Conservation (phyloP, 495 filamentous ascomycete genomes). For the Pyronema omphalodes region DNA sequence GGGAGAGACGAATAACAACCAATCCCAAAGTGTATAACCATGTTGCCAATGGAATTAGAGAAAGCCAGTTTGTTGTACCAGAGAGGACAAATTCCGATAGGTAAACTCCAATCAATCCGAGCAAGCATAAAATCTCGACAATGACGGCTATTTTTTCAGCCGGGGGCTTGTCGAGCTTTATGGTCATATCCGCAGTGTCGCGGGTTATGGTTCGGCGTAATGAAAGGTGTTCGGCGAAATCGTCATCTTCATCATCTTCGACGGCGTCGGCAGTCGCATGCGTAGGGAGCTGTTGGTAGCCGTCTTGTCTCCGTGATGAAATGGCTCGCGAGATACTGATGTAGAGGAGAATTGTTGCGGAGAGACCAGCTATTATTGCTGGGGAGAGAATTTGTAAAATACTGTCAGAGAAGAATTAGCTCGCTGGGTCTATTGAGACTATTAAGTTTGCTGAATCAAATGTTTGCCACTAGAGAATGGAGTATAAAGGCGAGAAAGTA, state of each 20-base stretch:
- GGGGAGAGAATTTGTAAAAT: slow-evolving; percentile 74
- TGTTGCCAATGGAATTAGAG: neutral
- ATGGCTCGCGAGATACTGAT: slow-evolving; percentile 34
- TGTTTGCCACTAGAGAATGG: neutral
- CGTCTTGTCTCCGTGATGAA: slow-evolving; percentile 28
- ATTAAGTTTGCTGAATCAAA: neutral
- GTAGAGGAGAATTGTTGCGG: slow-evolving; percentile 43
- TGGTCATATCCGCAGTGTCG: slow-evolving; percentile 40
- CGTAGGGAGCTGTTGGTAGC: slow-evolving; percentile 32
- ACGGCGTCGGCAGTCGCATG: slow-evolving; percentile 29
- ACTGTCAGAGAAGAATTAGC: slow-evolving; percentile 30
- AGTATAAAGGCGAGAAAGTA: neutral
- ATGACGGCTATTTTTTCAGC: slow-evolving; percentile 50
- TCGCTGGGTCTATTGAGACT: neutral
- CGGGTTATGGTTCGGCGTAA: slow-evolving; percentile 43
- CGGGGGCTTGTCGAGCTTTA: slow-evolving; percentile 59
- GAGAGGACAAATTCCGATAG: slow-evolving; percentile 23
- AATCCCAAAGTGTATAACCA: slow-evolving; percentile 76
- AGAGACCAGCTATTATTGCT: slow-evolving; percentile 47
- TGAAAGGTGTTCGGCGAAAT: slow-evolving; percentile 47
- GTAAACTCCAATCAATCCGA: slow-evolving; percentile 51
- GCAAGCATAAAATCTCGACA: slow-evolving; percentile 55
- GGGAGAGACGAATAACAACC: slow-evolving; percentile 49
- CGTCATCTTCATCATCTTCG: slow-evolving; percentile 35
- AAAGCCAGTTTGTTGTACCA: neutral